A percentile compares a stretch with the other conserved stretches of the same genome.
Evolutionary conservation across 495 filamentous ascomycete genomes (phyloP).

Genomic region (Immersiella caudata): DNA sequence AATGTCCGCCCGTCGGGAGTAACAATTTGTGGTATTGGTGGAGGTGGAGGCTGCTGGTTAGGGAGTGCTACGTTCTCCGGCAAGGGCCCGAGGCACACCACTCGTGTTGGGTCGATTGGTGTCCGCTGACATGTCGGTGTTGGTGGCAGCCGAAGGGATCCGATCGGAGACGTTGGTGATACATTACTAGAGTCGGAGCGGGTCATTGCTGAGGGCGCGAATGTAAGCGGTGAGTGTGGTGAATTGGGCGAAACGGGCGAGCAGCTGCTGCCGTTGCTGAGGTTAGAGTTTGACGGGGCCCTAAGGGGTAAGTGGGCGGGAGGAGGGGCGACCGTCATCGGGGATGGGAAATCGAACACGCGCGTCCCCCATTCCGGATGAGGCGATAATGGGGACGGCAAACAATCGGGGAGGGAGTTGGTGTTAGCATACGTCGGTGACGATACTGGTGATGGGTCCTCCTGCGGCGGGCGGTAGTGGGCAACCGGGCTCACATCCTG

Average conservation of each 20-base stretch:
- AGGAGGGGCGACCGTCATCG: slow-evolving; percentile 37
- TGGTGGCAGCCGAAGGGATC: slow-evolving; percentile 37
- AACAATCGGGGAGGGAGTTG: slow-evolving; percentile 39
- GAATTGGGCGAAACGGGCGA: slow-evolving; percentile 42
- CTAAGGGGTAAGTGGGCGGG: slow-evolving; percentile 30
- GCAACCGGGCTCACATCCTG: slow-evolving; percentile 40
- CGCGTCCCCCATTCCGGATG: slow-evolving; percentile 45
- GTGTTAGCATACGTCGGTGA: slow-evolving; percentile 47
- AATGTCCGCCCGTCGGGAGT: slow-evolving; percentile 36
- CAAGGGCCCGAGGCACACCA: slow-evolving; percentile 55
- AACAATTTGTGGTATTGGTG: slow-evolving; percentile 40
- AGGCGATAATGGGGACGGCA: slow-evolving; percentile 52
- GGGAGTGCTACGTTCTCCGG: slow-evolving; percentile 54
- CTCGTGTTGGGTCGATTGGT: slow-evolving; percentile 53
- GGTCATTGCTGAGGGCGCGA: slow-evolving; percentile 37
- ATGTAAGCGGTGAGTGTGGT: slow-evolving; percentile 34
- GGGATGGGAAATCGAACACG: slow-evolving; percentile 44
- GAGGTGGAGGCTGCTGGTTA: slow-evolving; percentile 30
- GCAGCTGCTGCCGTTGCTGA: slow-evolving; percentile 34
- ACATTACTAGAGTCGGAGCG: slow-evolving; percentile 39
- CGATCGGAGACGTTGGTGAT: slow-evolving; percentile 35
- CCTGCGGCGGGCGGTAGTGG: slow-evolving; percentile 42
- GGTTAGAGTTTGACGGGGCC: slow-evolving; percentile 32
- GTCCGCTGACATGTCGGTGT: slow-evolving; percentile 45
- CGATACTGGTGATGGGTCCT: slow-evolving; percentile 45